A percentile compares a stretch with the other conserved stretches of the same genome.
These are phyloP conservation scores for Xylaria sp. DNA, from an alignment of 2,329 filamentous ascomycete species.

Conservation along the genomic window DNA sequence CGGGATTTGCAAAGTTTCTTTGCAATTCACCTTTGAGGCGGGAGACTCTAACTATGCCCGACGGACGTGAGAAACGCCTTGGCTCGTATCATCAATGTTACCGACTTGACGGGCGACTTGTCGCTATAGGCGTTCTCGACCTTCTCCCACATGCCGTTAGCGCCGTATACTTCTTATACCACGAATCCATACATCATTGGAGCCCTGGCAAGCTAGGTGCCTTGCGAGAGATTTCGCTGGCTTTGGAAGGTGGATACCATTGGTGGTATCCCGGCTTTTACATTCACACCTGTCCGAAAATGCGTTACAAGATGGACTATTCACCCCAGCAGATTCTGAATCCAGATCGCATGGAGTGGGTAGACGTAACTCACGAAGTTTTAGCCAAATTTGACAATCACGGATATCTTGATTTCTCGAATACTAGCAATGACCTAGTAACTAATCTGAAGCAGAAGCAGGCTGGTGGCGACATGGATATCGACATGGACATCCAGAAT, in stretches of 20 bases:
- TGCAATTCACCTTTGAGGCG: constrained; percentile 75
- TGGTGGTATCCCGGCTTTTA: constrained; percentile 88
- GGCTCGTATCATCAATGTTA: constrained; percentile 88
- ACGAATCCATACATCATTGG: constrained; percentile 76
- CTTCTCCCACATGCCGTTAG: constrained; percentile 81
- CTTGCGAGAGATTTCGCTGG: constrained; percentile 76
- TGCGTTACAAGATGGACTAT: constrained; percentile 87
- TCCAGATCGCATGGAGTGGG: constrained; percentile 72
- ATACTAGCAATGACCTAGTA: constrained; percentile 7
- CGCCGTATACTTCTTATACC: constrained; percentile 85
- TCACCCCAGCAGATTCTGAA: constrained; percentile 79
- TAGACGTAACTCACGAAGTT: constrained; percentile 64
- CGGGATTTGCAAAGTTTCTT: constrained; percentile 77
- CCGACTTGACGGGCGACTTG: constrained; percentile 77
- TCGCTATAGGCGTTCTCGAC: constrained; percentile 82
- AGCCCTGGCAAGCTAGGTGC: constrained; percentile 81
- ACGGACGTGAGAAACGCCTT: constrained; percentile 65
- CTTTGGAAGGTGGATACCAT: constrained; percentile 73
- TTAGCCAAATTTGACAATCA: constrained; percentile 64
- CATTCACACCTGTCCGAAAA: constrained; percentile 83
- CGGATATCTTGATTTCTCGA: constrained; percentile 62
- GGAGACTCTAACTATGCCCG: constrained; percentile 54
- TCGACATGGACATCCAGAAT: not conserved
- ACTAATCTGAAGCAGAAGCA: not conserved
- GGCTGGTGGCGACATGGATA: constrained; percentile 10